Percentiles rank a stretch among this genome's conserved stretches.
phyloP scores from a whole-genome alignment of 2,329 filamentous ascomycete genomes.

The Ciborinia camelliae region DNA sequence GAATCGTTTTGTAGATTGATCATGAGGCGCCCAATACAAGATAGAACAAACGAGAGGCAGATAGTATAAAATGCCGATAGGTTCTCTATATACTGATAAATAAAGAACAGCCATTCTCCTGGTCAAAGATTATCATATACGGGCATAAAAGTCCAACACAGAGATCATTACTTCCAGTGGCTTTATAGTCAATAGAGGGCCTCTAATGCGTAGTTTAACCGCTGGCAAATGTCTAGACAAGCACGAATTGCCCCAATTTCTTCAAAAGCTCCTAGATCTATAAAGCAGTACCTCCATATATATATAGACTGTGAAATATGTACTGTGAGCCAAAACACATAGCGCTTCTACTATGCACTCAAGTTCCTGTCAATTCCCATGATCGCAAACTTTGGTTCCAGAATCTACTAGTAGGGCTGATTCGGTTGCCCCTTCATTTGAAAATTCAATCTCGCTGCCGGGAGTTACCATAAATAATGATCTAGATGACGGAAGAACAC shows the following conservation, averaged over 20 bases:
- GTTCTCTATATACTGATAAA: not conserved
- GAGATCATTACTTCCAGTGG: not conserved
- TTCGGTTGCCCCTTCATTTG: not conserved
- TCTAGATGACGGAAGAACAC: too few relatives aligned
- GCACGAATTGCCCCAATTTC: not conserved
- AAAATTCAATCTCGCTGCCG: too few relatives aligned
- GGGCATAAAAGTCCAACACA: not conserved
- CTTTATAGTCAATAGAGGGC: not conserved
- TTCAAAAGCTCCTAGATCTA: not conserved
- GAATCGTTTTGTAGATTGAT: not conserved
- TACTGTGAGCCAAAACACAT: too few relatives aligned
- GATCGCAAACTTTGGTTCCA: not conserved
- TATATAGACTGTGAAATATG: too few relatives aligned
- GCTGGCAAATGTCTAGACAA: not conserved
- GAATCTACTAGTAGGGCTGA: not conserved
- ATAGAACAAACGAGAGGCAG: not conserved
- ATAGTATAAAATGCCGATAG: not conserved
- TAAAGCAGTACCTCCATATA: too few relatives aligned
- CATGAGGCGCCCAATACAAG: not conserved
- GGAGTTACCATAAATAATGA: not conserved
- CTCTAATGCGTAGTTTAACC: not conserved
- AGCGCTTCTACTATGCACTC: accelerated
- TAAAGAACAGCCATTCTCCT: too few relatives aligned
- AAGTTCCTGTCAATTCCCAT: not conserved
- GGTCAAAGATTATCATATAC: not conserved